Evolutionary conservation across 352 stramenopile genomes (phyloP), one percentile per base, ranked within the genome.

Genomic region (Globisporangium mamillatum): DNA sequence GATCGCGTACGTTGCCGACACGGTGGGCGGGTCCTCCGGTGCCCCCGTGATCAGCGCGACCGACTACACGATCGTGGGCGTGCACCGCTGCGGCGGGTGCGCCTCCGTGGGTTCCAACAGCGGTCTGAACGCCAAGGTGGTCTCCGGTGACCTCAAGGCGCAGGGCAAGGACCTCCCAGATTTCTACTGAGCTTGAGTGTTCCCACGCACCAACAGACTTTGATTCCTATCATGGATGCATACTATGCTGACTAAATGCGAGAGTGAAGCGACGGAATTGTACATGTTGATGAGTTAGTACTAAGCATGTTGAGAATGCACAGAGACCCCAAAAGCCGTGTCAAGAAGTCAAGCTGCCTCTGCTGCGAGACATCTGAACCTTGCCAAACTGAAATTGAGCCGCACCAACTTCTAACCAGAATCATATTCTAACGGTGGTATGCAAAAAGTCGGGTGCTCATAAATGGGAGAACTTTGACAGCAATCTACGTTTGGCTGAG

Each of bases 1-100:
- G 59, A 50, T 80, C 9, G 56, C 52, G 6, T 80, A 80, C 64
- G n/a, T 52, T 50, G 66, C 65, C 8, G 71, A 73, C 68, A 74
- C 71, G 0, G 58, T 61, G 25, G 67, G 67, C 5, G 67, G 67
- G 1, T 70, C 67, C 9, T 72, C 63, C 1, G 73, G 75, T 2
- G 55, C 70, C 44, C 75, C 75, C 1, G 63, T 82, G 38, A 67
- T 76, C 41, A 69, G 64, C 32, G 41, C 46, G n/a, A 24, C 14
- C 20, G 64, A 69, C 32, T 69, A 54, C 32, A 41, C 59, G 2
- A 27, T 71, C 18, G 18, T 71, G 5, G 58, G 48, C 3, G 53
- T 71, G 22, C 66, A 71, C 24, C 66, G 66, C 36, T 71, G 66
- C 41, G 66, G 66, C 24, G 66, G 66, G 3, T 71, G 66, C 41